These are phyloP conservation scores for Arachnomyces sp. DNA, from an alignment of 2,329 filamentous ascomycete species.

Conservation along the genomic window DNA sequence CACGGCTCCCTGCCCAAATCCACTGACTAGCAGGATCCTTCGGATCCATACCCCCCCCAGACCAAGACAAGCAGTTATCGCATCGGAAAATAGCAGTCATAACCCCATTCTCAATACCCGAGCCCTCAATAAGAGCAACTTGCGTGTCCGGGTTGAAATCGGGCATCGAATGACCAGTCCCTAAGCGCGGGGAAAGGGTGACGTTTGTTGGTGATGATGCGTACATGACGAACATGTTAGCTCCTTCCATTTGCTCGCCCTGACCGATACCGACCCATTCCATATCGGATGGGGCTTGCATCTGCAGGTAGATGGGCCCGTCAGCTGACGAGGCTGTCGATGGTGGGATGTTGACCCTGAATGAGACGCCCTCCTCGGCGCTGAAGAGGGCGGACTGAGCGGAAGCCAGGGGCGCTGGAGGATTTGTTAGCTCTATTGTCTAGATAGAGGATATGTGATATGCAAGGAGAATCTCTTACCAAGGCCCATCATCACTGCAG, in stretches of 20 bases:
- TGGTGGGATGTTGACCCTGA: slow-evolving; percentile 47
- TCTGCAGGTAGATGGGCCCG: slow-evolving; percentile 52
- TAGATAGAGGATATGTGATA: too few species aligned
- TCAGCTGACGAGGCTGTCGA: slow-evolving; percentile 41
- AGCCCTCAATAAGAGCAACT: slow-evolving; percentile 45
- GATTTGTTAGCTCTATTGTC: too few species aligned
- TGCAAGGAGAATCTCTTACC: background rate
- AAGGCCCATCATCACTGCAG: slow-evolving; percentile 1
- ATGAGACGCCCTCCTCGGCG: slow-evolving; percentile 23
- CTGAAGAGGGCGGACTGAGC: slow-evolving; percentile 16
- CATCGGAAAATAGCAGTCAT: slow-evolving; percentile 52
- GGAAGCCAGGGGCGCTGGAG: slow-evolving; percentile 11
- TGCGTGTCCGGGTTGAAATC: slow-evolving; percentile 33
- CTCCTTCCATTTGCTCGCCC: slow-evolving; percentile 44
- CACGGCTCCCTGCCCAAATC: slow-evolving; percentile 43
- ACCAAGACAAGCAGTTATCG: slow-evolving; percentile 47
- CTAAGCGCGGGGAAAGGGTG: slow-evolving; percentile 47
- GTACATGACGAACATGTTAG: slow-evolving; percentile 55
- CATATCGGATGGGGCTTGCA: slow-evolving; percentile 45
- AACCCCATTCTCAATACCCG: slow-evolving; percentile 42
- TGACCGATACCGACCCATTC: slow-evolving; percentile 51
- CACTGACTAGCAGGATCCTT: slow-evolving; percentile 36
- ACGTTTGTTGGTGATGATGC: slow-evolving; percentile 46
- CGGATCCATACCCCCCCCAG: slow-evolving; percentile 45
- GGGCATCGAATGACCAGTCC: slow-evolving; percentile 38